phyloP scores from a whole-genome alignment of 163 green algal genomes.

The Prototheca stagnorum region DNA sequence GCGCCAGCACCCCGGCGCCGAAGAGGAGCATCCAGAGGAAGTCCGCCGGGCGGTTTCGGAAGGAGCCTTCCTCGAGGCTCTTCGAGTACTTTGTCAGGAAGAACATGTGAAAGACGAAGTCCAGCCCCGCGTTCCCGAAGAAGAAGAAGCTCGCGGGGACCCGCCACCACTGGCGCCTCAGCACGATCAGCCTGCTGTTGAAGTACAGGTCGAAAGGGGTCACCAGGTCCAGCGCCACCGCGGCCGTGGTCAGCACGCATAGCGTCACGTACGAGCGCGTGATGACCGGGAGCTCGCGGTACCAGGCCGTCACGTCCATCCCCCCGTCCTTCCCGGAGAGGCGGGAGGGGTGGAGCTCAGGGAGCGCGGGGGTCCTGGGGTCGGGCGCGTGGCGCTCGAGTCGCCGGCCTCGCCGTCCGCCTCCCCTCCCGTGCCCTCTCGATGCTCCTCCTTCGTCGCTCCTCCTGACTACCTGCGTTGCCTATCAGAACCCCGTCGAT shows the following conservation, averaged over 20 bases:
- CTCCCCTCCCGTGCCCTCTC: too few relatives aligned
- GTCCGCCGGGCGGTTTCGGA: slow-evolving; percentile 75
- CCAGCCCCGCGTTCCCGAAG: slow-evolving; percentile 81
- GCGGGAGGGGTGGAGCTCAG: too few relatives aligned
- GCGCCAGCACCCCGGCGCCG: slow-evolving; percentile 54
- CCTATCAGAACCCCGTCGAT: too few relatives aligned
- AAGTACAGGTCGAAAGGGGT: slow-evolving; percentile 93
- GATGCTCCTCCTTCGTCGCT: too few relatives aligned
- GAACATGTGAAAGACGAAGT: slow-evolving; percentile 99
- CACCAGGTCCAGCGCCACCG: slow-evolving; percentile 89
- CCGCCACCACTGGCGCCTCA: slow-evolving; percentile 78
- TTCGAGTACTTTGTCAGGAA: slow-evolving; percentile 95
- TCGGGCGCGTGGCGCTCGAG: too few relatives aligned
- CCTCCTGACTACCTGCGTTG: too few relatives aligned
- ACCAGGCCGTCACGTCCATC: slow-evolving; percentile 14
- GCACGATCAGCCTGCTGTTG: slow-evolving; percentile 78
- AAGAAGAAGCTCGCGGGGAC: slow-evolving; percentile 96
- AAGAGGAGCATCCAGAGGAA: slow-evolving; percentile 98
- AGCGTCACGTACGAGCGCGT: slow-evolving; percentile 87
- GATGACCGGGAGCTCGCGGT: slow-evolving; percentile 67
- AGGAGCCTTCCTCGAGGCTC: slow-evolving; percentile 86
- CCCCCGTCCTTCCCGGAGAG: too few relatives aligned
- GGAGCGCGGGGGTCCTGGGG: too few relatives aligned
- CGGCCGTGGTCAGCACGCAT: slow-evolving; percentile 80
- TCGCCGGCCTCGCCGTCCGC: too few relatives aligned